A percentile compares a stretch with the other conserved stretches of the same genome.
These are phyloP conservation scores for Lachnum nothofagi DNA, from an alignment of 2,329 filamentous ascomycete genomes.

Conservation along the genomic window DNA sequence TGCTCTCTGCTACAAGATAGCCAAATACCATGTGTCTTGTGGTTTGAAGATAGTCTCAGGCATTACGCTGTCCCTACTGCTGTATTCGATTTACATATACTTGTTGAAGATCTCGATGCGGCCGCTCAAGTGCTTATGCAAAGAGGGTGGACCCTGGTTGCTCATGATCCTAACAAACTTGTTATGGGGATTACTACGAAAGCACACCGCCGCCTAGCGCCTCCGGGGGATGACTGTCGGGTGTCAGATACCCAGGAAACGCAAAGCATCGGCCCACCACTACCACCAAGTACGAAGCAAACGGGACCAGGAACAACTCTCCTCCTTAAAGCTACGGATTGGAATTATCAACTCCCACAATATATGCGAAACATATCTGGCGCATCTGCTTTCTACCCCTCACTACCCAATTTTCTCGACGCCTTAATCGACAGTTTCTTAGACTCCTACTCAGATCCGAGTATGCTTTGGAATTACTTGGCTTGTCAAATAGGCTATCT, in stretches of 20 bases:
- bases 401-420: constrained; percentile 8
- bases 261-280: neutral
- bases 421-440: constrained; percentile 8
- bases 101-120: constrained; percentile 21
- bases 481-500: constrained; percentile 7
- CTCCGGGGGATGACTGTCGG: constrained; percentile 2
- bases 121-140: constrained; percentile 14
- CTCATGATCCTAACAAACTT: neutral
- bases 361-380: neutral
- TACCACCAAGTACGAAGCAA: neutral
- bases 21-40: constrained; percentile 13
- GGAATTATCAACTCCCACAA: constrained; percentile 6
- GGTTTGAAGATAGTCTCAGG: constrained; percentile 22
- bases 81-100: constrained; percentile 24
- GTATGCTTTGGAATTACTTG: constrained; percentile 4
- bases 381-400: constrained; percentile 2
- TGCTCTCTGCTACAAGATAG: constrained; percentile 12
- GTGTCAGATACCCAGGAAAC: no score
- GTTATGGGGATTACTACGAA: neutral
- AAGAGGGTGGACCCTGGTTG: constrained; percentile 12
- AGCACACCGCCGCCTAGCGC: constrained; percentile 6
- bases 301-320: constrained; percentile 6
- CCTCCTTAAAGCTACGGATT: constrained; percentile 9
- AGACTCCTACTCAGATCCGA: neutral
- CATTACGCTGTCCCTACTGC: constrained; percentile 25